Base-by-base conservation (phyloP, 495 filamentous ascomycete genomes). In the Lasiosphaeria hispida region DNA sequence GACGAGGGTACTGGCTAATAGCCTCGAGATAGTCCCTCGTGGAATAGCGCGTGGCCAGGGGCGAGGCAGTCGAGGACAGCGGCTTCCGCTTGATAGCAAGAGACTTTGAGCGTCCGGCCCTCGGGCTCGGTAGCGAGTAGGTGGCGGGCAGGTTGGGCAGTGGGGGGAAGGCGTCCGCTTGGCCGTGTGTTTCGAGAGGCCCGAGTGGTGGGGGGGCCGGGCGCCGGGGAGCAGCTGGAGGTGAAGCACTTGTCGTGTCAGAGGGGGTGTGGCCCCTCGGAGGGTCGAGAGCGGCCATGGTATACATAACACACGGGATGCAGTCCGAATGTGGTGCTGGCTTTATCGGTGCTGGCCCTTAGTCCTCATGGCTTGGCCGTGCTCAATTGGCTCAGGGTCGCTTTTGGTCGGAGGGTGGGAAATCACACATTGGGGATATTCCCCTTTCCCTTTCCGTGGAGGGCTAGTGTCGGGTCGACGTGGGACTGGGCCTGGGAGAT, bases 21-120 rank as follows among this genome's bases (percentile, higher is more conserved):
- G 65, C 49, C 19, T 73, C 71, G 14, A 78, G 67, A 45, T 75
- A 71, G 45, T 75, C 72, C 36, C 63, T 69, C 10, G 77, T 72
- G n/a, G 78, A 80, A 69, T 73, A 79, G 48, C 80, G 66, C 41
- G 75, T 71, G 48, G 78, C 77, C 41, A 79, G 60, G 41, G 77
- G 71, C 30, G 77, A 82, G 41, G 82, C 80, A 44, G 77, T 78
- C 14, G 69, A 63, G 14, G 82, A 82, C 52, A 83, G 58, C 52
- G 82, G 81, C 68, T 83, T 83, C 40, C 82, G 71, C 64, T 75
- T 76, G 65, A 83, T 77, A 51, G 70, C 69, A 33, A 71, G 63
- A 40, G 64, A 71, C 42, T 65, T 58, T 23, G 70, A 69, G 11
- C 68, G 66, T 44, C 45, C 66, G 45, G 44, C 59, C 48, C 70